These are phyloP conservation scores for Paramecium sexaurelia DNA, from an alignment of 73 alveolate genomes.

Conservation along the genomic window DNA sequence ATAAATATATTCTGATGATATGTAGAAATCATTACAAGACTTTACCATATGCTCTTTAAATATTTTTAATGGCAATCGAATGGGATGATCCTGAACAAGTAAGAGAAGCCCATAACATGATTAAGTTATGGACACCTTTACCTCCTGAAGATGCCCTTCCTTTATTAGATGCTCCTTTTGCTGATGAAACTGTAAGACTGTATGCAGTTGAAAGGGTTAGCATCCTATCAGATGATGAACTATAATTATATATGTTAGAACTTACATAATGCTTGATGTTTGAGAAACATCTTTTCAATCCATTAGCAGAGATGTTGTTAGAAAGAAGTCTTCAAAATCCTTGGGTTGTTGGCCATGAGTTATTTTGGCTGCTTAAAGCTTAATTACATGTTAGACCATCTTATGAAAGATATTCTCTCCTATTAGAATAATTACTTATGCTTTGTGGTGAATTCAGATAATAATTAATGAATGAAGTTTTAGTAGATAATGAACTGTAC, in stretches of 20 bases:
- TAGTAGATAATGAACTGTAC: conserved; percentile 72
- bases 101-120: conserved; percentile 67
- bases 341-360: conserved; percentile 93
- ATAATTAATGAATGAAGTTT: conserved; percentile 71
- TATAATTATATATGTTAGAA: conserved; percentile 91
- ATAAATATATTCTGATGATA: conserved; percentile 64
- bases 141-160: conserved; percentile 90
- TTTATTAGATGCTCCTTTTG: conserved; percentile 82
- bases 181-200: conserved; percentile 83
- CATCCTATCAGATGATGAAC: conserved; percentile 90
- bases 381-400: conserved; percentile 80
- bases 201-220: conserved; percentile 91
- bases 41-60: conserved; percentile 63
- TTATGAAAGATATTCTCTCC: conserved; percentile 80
- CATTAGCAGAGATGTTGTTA: conserved; percentile 93
- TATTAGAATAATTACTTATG: conserved; percentile 80
- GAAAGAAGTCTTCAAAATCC: conserved; percentile 90
- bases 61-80: conserved; percentile 72
- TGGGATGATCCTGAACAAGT: conserved; percentile 73
- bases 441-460: conserved; percentile 83
- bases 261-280: conserved; percentile 89
- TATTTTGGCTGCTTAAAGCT: conserved; percentile 87
- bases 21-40: conserved; percentile 74
- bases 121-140: conserved; percentile 83
- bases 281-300: conserved; percentile 93